These are phyloP conservation scores for Panicum miliaceum DNA, from an alignment of 176 grass and related monocot genomes.

Conservation along the genomic window DNA sequence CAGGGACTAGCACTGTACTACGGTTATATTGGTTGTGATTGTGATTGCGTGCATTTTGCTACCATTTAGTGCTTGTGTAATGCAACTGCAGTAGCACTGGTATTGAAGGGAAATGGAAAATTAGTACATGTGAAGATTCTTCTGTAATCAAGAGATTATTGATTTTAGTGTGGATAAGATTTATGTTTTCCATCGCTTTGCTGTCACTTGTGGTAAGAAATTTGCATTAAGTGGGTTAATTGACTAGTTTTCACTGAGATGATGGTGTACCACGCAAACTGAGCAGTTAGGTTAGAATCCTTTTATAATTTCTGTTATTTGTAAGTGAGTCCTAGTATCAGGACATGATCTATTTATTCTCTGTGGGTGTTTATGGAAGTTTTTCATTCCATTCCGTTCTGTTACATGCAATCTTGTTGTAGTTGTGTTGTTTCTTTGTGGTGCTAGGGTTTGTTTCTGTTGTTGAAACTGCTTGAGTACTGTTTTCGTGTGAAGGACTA, in stretches of 20 bases:
- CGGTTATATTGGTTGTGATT: slow-evolving; percentile 1
- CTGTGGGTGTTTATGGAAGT: background rate
- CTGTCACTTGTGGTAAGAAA: background rate
- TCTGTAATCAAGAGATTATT: background rate
- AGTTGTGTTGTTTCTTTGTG: background rate
- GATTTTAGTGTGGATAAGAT: background rate
- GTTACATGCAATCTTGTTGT: background rate
- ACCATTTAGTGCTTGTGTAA: slow-evolving; percentile 1
- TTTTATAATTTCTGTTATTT: slow-evolving; percentile 27
- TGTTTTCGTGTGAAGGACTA: background rate
- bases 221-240: background rate
- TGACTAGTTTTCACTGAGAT: background rate
- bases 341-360: background rate
- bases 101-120: too few relatives aligned
- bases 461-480: background rate
- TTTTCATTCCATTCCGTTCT: background rate
- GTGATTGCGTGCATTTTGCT: background rate
- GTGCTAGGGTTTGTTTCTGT: background rate
- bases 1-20: background rate
- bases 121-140: background rate
- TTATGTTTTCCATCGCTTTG: background rate
- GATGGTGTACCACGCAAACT: slow-evolving; percentile 10
- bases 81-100: background rate
- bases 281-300: background rate
- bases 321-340: slow-evolving; percentile 7